Conservation (phyloP, 441 rosid species). For the Populus hybrid region DNA sequence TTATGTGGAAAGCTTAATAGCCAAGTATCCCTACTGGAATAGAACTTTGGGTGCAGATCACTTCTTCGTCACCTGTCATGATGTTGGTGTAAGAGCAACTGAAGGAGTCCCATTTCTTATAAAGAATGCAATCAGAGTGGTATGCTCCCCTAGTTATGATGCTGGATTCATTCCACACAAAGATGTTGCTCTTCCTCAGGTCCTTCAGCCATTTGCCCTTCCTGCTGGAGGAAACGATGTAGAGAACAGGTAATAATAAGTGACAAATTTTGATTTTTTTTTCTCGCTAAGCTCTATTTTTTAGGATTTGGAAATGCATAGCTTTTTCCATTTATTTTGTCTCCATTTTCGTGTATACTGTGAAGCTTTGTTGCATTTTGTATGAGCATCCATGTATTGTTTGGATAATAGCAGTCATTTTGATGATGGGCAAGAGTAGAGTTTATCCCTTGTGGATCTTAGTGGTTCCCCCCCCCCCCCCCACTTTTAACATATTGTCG, state of each 20-base stretch:
- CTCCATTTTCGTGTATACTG: neutral
- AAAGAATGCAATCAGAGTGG: slow-evolving; percentile 88
- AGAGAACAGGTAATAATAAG: slow-evolving; percentile 60
- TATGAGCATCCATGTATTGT: neutral
- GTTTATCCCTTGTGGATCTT: neutral
- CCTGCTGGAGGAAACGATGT: slow-evolving; percentile 90
- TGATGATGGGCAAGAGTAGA: neutral
- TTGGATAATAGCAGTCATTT: neutral
- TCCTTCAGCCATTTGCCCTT: slow-evolving; percentile 91
- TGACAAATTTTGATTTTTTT: neutral
- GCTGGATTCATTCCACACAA: slow-evolving; percentile 93
- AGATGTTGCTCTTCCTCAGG: slow-evolving; percentile 94
- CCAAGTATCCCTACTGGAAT: slow-evolving; percentile 89
- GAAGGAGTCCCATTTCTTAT: slow-evolving; percentile 73
- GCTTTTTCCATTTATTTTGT: neutral
- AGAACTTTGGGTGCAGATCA: slow-evolving; percentile 97
- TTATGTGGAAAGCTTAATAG: slow-evolving; percentile 65
- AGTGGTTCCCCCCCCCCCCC: neutral
- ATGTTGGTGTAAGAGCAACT: slow-evolving; percentile 94
- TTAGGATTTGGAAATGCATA: neutral
- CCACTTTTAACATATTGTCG: too few species aligned
- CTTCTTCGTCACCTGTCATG: slow-evolving; percentile 95
- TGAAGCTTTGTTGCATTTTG: neutral
- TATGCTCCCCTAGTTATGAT: slow-evolving; percentile 96
- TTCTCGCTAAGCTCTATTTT: neutral